phyloP scores from a whole-genome alignment of 352 stramenopile species.

The Globisporangium irregulare region DNA sequence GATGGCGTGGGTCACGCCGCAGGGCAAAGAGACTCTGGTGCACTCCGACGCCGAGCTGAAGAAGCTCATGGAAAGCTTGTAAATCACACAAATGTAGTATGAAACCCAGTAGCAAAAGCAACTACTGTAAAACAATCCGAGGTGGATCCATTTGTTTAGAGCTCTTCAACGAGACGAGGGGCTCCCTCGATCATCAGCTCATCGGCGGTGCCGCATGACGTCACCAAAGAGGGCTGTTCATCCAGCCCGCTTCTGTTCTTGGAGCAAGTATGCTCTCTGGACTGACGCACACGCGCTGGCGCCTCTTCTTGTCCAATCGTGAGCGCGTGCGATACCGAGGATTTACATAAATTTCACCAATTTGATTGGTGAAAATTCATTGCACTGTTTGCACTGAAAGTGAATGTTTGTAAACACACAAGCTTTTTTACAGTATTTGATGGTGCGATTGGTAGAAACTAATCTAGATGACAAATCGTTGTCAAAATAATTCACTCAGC shows the following conservation, averaged over 20 bases:
- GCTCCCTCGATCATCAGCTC: not conserved
- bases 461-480: not conserved
- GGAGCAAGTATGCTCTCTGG: not conserved
- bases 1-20: constrained; percentile 49
- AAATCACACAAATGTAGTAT: not conserved
- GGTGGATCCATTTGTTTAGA: not conserved
- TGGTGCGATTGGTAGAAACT: not conserved
- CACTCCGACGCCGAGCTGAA: constrained; percentile 63
- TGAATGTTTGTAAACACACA: not conserved
- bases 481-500: not conserved
- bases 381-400: not conserved
- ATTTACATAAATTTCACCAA: not conserved
- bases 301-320: not conserved
- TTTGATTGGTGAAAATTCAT: not conserved
- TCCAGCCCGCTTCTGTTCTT: not conserved
- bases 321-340: not conserved
- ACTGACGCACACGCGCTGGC: not conserved
- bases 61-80: constrained; percentile 43
- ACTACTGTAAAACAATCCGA: no score
- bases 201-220: not conserved
- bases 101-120: no score
- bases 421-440: not conserved
- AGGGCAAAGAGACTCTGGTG: constrained; percentile 53
- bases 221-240: not conserved
- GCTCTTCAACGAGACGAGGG: not conserved